Base-by-base conservation (phyloP, 176 grass and related monocot genomes). In the Eragrostis nindensis region DNA sequence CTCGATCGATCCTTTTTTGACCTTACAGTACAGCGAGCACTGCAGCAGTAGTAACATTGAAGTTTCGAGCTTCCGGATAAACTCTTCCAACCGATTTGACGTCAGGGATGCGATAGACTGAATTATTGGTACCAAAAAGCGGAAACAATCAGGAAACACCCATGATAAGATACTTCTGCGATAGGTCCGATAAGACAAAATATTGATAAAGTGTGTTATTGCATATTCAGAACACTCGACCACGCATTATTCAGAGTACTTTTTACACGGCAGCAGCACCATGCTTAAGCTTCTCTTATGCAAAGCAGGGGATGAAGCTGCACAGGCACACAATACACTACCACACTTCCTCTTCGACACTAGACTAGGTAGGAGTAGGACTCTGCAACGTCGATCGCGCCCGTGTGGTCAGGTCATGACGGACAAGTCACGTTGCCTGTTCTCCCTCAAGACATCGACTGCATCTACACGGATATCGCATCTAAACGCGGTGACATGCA, bases 201-300 rank as follows among this genome's bases (percentile, higher is more conserved):
- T 27, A 25, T 48, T 62, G 57, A 5, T 30, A 69, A 27, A 73
- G 25, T n/a, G 66, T 24, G 29, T 40, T 5, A 5, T 8, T 73
- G 69, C 21, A 60, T 36, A 66, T 49, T 21, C 67, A 59, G 8
- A 70, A 42, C 63, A 24, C 47, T 54, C 62, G 11, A 8, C 38
- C 55, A 66, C 45, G 67, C 74, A 73, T 83, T 74, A 88, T 68
- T 74, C 5, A 5, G 29, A 38, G 44, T 21, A 65, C 22, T 17
- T 73, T 77, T 66, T 78, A 77, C 85, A 65, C 59, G 25, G 68
- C 52, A 75, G 54, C n/a, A 55, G 67, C 61, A 39, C n/a, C 56
- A 25, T 63, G 55, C 65, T 64, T 56, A 18, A 50, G 67, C 18
- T 14, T 48, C 13, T 39, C 40, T 63, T 50, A 10, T 61, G 63